Evolutionary conservation across 768 basidiomycete species (phyloP).

Genomic region (Hemileccinum impolitum): DNA sequence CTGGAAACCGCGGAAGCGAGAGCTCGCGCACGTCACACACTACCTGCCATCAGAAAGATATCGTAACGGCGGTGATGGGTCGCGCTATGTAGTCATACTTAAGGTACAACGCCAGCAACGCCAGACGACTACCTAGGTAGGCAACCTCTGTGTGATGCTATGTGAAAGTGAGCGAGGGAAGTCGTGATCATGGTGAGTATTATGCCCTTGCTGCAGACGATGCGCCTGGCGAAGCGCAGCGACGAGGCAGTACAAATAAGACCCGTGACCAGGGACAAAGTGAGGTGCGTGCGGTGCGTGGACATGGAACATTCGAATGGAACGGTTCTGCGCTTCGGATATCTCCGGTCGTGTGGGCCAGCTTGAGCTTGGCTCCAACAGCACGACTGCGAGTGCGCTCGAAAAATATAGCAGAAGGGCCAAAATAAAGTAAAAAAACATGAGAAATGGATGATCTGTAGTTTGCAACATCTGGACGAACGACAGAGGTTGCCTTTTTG

Average conservation of each 20-base stretch:
- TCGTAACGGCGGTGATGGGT: no score
- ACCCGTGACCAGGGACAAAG: background rate
- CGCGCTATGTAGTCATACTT: no score
- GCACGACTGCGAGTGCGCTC: background rate
- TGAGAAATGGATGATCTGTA: background rate
- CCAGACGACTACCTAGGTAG: background rate
- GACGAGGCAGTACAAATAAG: slow-evolving; percentile 8
- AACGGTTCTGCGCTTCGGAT: slow-evolving; percentile 13
- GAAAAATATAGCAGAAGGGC: background rate
- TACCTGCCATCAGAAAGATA: no score
- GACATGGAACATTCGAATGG: slow-evolving; percentile 28
- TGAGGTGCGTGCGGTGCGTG: slow-evolving; percentile 8
- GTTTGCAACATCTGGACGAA: background rate
- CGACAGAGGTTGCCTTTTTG: slow-evolving; percentile 13
- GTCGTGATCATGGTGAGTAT: background rate
- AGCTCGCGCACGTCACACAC: no score
- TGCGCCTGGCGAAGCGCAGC: background rate
- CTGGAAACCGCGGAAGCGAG: no score
- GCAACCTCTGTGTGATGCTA: background rate
- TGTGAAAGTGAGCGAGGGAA: background rate
- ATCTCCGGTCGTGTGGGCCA: slow-evolving; percentile 9
- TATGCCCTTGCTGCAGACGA: background rate
- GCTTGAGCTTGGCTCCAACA: background rate
- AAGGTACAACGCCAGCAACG: no score
- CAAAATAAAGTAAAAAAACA: background rate